Evolutionary conservation across 148 eudicot genomes (phyloP).

Genomic region (Gaultheria prostrata): DNA sequence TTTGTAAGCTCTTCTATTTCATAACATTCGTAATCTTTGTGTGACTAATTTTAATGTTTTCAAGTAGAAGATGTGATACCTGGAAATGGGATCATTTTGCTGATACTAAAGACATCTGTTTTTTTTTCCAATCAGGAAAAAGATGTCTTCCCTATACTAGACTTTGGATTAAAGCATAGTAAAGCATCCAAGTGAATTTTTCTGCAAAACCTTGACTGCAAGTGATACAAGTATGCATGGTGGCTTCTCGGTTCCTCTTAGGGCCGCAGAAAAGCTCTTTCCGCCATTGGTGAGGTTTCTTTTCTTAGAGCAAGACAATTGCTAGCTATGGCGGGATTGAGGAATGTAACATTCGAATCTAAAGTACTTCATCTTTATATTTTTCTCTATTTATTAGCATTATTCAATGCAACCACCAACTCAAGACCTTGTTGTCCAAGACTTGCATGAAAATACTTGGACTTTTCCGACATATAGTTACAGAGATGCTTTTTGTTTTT

Average conservation of each 20-base stretch:
- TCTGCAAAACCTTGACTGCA: constrained; percentile 95
- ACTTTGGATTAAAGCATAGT: constrained; percentile 62
- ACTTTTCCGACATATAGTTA: too few relatives aligned
- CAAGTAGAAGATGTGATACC: too few relatives aligned
- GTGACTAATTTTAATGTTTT: neutral
- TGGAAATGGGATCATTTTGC: neutral
- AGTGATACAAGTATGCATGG: constrained; percentile 98
- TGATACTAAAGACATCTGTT: neutral
- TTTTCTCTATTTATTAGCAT: constrained; percentile 42
- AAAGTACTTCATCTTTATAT: constrained; percentile 5
- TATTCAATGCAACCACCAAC: constrained; percentile 97
- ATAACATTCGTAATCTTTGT: neutral
- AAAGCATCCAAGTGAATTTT: constrained; percentile 90
- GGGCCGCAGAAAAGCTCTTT: constrained; percentile 97
- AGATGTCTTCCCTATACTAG: constrained; percentile 75
- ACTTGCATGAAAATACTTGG: constrained; percentile 96
- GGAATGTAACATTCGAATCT: neutral
- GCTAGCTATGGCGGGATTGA: neutral
- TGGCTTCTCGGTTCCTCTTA: constrained; percentile 97
- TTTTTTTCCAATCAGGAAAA: constrained; percentile 63
- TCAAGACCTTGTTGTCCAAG: constrained; percentile 95
- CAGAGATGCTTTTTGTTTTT: too few relatives aligned
- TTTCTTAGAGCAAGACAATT: neutral
- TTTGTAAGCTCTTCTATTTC: constrained; percentile 46
- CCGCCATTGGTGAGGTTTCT: constrained; percentile 68